Evolutionary conservation across 345 rosid genomes (phyloP).

Genomic region (Eucalyptus tenuipes): DNA sequence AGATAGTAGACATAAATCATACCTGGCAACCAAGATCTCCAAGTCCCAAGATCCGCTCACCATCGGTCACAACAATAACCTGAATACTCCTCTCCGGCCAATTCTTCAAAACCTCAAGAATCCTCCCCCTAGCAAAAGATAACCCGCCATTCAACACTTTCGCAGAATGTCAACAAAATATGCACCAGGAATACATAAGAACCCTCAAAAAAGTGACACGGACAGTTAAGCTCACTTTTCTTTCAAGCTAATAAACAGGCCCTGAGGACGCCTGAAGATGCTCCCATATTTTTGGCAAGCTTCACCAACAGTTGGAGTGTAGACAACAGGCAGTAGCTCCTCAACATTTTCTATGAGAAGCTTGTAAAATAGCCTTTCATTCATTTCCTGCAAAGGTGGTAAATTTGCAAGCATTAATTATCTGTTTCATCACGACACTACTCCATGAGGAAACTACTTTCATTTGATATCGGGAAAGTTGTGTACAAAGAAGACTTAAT

Average conservation of each 20-base stretch:
- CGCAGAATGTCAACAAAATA: background rate
- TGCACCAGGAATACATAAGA: background rate
- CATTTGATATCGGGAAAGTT: background rate
- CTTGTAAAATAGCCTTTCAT: slow-evolving; percentile 80
- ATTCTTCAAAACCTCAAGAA: slow-evolving; percentile 81
- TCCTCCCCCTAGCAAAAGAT: slow-evolving; percentile 53
- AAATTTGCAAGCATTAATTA: background rate
- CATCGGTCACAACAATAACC: slow-evolving; percentile 96
- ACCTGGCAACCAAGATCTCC: slow-evolving; percentile 99
- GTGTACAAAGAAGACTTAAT: background rate
- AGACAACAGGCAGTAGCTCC: slow-evolving; percentile 91
- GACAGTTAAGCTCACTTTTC: slow-evolving; percentile 47
- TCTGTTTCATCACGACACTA: background rate
- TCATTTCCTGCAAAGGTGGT: slow-evolving; percentile 52
- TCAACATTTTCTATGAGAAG: slow-evolving; percentile 85
- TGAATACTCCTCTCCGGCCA: slow-evolving; percentile 95
- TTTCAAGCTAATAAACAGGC: slow-evolving; percentile 85
- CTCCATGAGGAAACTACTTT: background rate
- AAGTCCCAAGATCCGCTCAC: slow-evolving; percentile 89
- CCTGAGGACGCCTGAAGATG: slow-evolving; percentile 95
- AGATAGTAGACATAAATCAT: background rate
- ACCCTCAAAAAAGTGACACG: background rate
- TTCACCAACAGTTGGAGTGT: slow-evolving; percentile 97
- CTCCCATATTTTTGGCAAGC: slow-evolving; percentile 98
- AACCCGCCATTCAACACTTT: background rate